Conservation (phyloP, 176 grass and related monocot species). For the Aegilops umbellulata region DNA sequence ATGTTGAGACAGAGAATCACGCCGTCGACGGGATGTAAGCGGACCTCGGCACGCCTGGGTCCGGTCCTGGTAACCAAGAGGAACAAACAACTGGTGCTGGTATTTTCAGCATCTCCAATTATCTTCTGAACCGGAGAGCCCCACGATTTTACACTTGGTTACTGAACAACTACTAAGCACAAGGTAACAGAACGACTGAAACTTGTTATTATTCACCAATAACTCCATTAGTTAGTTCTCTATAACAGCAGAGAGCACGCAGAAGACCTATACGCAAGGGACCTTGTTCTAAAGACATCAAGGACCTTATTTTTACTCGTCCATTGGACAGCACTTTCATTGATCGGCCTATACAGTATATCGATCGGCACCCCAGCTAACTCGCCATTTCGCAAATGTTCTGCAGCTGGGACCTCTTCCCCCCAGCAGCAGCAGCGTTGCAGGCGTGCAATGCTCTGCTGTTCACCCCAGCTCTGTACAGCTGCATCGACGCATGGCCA, state of each 20-base stretch:
- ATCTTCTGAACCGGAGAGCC: neutral
- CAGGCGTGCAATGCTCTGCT: slow-evolving; percentile 48
- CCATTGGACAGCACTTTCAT: neutral
- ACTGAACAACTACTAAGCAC: neutral
- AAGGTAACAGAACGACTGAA: neutral
- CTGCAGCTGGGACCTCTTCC: slow-evolving; percentile 10
- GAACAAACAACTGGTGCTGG: too few relatives aligned
- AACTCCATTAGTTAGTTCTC: neutral
- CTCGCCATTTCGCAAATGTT: slow-evolving; percentile 28
- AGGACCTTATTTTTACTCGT: slow-evolving; percentile 24
- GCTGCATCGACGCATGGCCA: slow-evolving; percentile 29
- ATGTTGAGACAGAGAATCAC: too few relatives aligned
- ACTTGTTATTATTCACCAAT: neutral
- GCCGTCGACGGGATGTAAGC: too few relatives aligned
- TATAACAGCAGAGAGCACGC: neutral
- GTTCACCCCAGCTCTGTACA: slow-evolving; percentile 84
- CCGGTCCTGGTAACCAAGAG: too few relatives aligned
- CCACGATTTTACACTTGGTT: neutral
- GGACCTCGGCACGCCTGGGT: too few relatives aligned
- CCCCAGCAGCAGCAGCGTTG: neutral
- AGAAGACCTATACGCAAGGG: neutral
- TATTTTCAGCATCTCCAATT: neutral
- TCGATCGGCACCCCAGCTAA: slow-evolving; percentile 18
- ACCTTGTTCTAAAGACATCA: slow-evolving; percentile 10
- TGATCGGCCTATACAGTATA: slow-evolving; percentile 35